A percentile compares a stretch with the other conserved stretches of the same genome.
Conservation (phyloP, 768 basidiomycete species). For the Russula compacta region DNA sequence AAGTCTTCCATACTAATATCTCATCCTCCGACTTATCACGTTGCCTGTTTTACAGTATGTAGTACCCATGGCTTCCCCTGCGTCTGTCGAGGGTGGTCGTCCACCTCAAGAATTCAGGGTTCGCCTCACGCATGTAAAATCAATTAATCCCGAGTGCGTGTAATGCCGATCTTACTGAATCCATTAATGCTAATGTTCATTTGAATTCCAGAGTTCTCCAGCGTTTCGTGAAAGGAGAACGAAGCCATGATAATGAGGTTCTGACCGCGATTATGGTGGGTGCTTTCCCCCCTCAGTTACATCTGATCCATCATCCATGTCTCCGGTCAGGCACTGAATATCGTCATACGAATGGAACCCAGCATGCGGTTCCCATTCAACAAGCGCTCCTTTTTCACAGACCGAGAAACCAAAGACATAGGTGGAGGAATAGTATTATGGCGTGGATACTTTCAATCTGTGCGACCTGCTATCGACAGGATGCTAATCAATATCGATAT, state of each 20-base stretch:
- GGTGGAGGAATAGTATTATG: constrained; percentile 60
- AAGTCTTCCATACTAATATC: constrained; percentile 14
- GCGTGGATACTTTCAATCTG: constrained; percentile 76
- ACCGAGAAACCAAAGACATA: constrained; percentile 42
- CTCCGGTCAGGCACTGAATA: constrained; percentile 50
- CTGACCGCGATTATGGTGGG: constrained; percentile 56
- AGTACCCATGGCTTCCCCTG: constrained; percentile 34
- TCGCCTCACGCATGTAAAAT: constrained; percentile 50
- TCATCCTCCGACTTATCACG: neutral
- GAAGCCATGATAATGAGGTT: constrained; percentile 61
- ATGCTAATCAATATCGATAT: constrained; percentile 72
- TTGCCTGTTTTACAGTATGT: constrained; percentile 41
- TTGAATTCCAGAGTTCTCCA: constrained; percentile 41
- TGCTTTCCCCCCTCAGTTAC: neutral
- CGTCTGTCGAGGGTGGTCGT: neutral
- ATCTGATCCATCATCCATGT: neutral
- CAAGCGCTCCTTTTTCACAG: constrained; percentile 63
- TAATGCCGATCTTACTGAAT: constrained; percentile 21
- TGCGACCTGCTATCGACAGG: constrained; percentile 52
- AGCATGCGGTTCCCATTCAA: constrained; percentile 59
- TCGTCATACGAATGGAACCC: constrained; percentile 68
- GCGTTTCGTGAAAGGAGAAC: constrained; percentile 54
- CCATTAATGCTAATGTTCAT: neutral
- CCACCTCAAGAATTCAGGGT: constrained; percentile 61
- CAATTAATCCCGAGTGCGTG: constrained; percentile 79